Evolutionary conservation across 345 rosid genomes (phyloP).

Genomic region (Populus deltoides): DNA sequence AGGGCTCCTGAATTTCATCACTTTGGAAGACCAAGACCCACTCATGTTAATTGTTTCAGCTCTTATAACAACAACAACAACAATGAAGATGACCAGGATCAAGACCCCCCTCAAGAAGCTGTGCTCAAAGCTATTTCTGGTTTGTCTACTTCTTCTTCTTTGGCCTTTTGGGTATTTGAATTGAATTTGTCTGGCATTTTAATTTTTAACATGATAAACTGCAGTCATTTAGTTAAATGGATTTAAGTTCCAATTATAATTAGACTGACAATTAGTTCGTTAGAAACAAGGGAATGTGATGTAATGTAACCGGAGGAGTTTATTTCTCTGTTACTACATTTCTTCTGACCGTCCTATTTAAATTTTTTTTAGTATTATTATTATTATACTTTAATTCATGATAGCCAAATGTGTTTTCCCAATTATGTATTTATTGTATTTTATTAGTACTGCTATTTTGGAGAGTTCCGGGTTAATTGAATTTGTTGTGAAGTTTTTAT

Average conservation of each 20-base stretch:
- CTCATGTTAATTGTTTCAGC: conserved; percentile 35
- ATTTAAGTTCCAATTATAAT: background rate
- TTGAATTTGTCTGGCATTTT: background rate
- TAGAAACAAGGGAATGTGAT: no score
- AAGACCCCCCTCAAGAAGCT: conserved; percentile 90
- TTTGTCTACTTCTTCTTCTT: conserved; percentile 7
- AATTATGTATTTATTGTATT: no score
- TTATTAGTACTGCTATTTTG: no score
- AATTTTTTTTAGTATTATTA: no score
- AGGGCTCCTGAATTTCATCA: conserved; percentile 33
- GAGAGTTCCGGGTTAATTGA: no score
- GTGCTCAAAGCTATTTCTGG: conserved; percentile 96
- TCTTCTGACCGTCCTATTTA: no score
- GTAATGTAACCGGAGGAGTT: no score
- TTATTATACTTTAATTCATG: no score
- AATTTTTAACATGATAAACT: no score
- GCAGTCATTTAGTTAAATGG: background rate
- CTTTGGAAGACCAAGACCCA: conserved; percentile 3
- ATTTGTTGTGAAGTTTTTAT: no score
- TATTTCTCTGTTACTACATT: no score
- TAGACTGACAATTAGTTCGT: background rate
- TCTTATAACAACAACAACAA: conserved; percentile 31
- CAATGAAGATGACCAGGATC: conserved; percentile 47
- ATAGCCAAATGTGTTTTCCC: no score
- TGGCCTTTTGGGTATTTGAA: background rate